Evolutionary conservation across 2,329 filamentous ascomycete genomes (phyloP), one percentile per base, ranked within the genome.

Genomic region (Harringtonia aguacate): DNA sequence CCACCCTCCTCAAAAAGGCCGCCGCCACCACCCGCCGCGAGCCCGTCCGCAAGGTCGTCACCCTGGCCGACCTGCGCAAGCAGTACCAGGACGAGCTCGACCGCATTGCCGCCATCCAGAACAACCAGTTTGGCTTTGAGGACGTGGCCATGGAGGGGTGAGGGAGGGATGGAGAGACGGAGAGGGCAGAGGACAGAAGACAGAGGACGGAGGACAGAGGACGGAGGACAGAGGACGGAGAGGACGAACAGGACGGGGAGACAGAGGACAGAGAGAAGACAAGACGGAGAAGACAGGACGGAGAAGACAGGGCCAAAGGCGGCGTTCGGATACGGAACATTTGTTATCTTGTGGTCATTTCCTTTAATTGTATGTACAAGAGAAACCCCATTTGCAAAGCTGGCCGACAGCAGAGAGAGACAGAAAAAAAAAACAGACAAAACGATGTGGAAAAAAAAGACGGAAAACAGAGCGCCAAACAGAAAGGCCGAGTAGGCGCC

Each of bases 21-120:
- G 48, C 46, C 2, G 43, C 39, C 8, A 43, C 47, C 8, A 43
- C 47, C 8, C 27, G 45, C 44, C 48, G 62, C 49, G 53, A 47
- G 44, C 46, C 46, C 30, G 84, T 82, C 66, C 79, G 89, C 49
- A 82, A 77, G 58, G 79, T 97, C 30, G 75, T 97, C 15, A 95
- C 86, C 28, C 66, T 98, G 44, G 84, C 84, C 27, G 89, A 95
- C 59, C 69, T 97, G 42, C 76, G 89, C 56, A 86, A 83, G 61
- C 84, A 90, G 59, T 98, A 95, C 61, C 86, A 94, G 64, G 78
- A 76, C 21, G 88, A 97, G 63, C 67, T 98, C 56, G 92, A 98
- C 63, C 75, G 87, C 50, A 83, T 92, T 53, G 86, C 84, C 42
- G 84, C 86, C 43, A 88, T 95, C 59, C 81, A 92, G 63, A 85